A percentile compares a stretch with the other conserved stretches of the same genome.
Evolutionary conservation across 106 monocot species (phyloP).

Genomic region (Allium fistulosum): DNA sequence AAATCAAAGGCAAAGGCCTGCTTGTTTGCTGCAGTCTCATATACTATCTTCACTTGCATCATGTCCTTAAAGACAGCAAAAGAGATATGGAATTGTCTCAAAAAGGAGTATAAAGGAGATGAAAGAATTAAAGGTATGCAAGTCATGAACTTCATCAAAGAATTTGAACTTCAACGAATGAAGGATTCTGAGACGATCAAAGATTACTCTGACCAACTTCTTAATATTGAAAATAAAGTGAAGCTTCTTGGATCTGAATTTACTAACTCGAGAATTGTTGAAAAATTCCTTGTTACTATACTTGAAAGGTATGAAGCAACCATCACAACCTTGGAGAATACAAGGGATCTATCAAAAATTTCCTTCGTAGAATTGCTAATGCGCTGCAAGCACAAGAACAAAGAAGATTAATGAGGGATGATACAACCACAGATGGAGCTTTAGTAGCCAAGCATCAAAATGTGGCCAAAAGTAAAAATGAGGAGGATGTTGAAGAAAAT

Average conservation of each 20-base stretch:
- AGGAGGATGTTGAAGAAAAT: no score
- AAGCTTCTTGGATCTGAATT: not conserved
- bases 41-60: not conserved
- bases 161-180: not conserved
- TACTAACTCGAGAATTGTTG: slow-evolving; percentile 1
- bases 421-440: no score
- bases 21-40: not conserved
- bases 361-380: not conserved
- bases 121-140: not conserved
- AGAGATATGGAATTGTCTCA: slow-evolving; percentile 1
- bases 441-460: no score
- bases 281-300: not conserved
- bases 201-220: not conserved
- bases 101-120: not conserved
- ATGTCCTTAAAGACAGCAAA: not conserved
- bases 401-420: no score
- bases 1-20: not conserved
- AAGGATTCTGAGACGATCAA: not conserved
- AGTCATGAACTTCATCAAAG: not conserved
- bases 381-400: not conserved
- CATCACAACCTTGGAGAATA: slow-evolving; percentile 5
- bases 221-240: not conserved
- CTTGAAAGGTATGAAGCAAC: not conserved
- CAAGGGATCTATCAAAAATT: slow-evolving; percentile 2
- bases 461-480: no score